Conservation (phyloP, 345 rosid species). For the Chamaenerion angustifolium region DNA sequence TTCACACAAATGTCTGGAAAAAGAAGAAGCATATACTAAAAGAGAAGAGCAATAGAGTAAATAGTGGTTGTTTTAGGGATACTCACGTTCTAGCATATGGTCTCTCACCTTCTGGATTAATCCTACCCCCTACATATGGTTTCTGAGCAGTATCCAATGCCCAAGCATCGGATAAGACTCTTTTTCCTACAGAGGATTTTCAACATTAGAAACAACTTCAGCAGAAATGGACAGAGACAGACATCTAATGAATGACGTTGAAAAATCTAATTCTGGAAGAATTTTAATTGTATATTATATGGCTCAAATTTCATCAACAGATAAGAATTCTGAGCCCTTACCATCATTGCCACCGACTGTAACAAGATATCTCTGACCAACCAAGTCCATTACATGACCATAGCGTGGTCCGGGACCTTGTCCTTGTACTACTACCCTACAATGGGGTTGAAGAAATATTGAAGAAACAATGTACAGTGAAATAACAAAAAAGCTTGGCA, state of each 20-base stretch:
- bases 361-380: conserved; percentile 89
- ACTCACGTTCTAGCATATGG: conserved; percentile 97
- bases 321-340: conserved; percentile 7
- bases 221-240: too few relatives aligned
- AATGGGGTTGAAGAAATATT: neutral
- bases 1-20: too few relatives aligned
- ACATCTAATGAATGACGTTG: too few relatives aligned
- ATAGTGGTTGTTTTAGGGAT: neutral
- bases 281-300: too few relatives aligned
- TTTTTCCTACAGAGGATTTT: conserved; percentile 44
- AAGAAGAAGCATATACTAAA: too few relatives aligned
- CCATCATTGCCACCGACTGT: conserved; percentile 98
- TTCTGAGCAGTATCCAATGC: conserved; percentile 94
- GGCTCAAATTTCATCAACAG: too few relatives aligned
- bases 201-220: neutral
- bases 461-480: neutral
- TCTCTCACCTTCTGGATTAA: conserved; percentile 85
- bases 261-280: too few relatives aligned
- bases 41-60: too few relatives aligned
- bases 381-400: conserved; percentile 98
- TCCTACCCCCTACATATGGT: conserved; percentile 83
- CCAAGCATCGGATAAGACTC: conserved; percentile 94
- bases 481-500: neutral
- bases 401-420: conserved; percentile 99
- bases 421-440: conserved; percentile 96